phyloP scores from a whole-genome alignment of 148 eudicot genomes.

The Polygonum aviculare region DNA sequence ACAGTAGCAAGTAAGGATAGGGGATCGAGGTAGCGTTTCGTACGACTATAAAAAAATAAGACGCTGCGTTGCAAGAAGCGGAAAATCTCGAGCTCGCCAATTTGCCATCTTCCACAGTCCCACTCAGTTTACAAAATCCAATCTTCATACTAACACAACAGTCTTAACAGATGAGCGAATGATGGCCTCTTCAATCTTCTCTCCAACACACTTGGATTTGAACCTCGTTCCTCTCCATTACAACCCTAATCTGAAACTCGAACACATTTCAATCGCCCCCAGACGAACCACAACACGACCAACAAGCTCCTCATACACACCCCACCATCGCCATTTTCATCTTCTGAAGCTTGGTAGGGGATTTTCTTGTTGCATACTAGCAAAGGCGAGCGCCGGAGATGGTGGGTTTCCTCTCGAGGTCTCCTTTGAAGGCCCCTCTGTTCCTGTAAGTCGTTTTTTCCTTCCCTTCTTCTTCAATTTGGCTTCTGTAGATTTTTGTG shows the following conservation, averaged over 20 bases:
- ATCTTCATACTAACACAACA: background rate
- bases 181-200: slow-evolving; percentile 5
- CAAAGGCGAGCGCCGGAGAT: slow-evolving; percentile 1
- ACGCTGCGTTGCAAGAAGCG: slow-evolving; percentile 1
- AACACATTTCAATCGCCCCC: background rate
- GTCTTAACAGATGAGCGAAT: background rate
- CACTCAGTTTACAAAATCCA: slow-evolving; percentile 1
- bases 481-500: background rate
- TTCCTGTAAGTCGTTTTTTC: background rate
- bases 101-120: background rate
- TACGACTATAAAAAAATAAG: background rate
- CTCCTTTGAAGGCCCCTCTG: slow-evolving; percentile 3
- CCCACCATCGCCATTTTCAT: slow-evolving; percentile 4
- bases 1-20: background rate
- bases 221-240: background rate
- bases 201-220: background rate
- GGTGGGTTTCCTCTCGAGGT: slow-evolving; percentile 2
- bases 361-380: background rate
- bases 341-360: background rate
- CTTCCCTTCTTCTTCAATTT: background rate
- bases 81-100: background rate
- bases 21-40: slow-evolving; percentile 2
- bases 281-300: background rate
- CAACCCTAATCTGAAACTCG: background rate
- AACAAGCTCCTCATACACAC: background rate